These are phyloP conservation scores for Trifolium pratense DNA, from an alignment of 306 rosid species.

Conservation along the genomic window DNA sequence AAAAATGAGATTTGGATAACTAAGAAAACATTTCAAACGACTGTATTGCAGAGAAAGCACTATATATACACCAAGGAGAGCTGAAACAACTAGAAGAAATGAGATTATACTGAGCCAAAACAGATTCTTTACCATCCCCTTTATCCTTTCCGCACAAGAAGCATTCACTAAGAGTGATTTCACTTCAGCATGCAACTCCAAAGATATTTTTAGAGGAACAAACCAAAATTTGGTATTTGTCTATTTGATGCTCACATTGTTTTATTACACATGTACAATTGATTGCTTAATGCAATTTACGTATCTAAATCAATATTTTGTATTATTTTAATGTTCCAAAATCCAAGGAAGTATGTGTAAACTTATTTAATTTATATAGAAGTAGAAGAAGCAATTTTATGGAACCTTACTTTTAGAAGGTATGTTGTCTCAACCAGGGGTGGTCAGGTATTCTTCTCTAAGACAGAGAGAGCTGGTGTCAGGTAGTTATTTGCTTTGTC, in stretches of 20 bases:
- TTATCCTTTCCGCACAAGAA: background rate
- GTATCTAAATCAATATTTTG: constrained; percentile 21
- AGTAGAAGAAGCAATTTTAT: constrained; percentile 23
- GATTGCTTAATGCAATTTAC: constrained; percentile 6
- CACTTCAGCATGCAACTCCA: background rate
- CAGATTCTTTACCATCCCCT: background rate
- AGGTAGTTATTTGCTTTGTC: constrained; percentile 98
- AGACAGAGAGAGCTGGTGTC: constrained; percentile 88
- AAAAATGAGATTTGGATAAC: no score
- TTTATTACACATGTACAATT: background rate
- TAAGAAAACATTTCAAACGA: background rate
- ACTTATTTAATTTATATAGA: constrained; percentile 6
- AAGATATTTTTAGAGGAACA: background rate
- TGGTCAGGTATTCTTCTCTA: constrained; percentile 90
- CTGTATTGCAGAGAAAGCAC: background rate
- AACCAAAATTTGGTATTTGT: background rate
- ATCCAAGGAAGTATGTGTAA: constrained; percentile 4
- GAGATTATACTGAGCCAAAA: background rate
- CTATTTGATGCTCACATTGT: background rate
- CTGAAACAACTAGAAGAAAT: background rate
- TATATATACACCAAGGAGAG: background rate
- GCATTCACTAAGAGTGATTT: background rate
- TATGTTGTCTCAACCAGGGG: constrained; percentile 25
- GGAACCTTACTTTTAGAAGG: constrained; percentile 10
- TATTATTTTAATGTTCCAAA: constrained; percentile 10